Evolutionary conservation across 257 asterid genomes (phyloP).

Genomic region (Solanum sparsipilum): DNA sequence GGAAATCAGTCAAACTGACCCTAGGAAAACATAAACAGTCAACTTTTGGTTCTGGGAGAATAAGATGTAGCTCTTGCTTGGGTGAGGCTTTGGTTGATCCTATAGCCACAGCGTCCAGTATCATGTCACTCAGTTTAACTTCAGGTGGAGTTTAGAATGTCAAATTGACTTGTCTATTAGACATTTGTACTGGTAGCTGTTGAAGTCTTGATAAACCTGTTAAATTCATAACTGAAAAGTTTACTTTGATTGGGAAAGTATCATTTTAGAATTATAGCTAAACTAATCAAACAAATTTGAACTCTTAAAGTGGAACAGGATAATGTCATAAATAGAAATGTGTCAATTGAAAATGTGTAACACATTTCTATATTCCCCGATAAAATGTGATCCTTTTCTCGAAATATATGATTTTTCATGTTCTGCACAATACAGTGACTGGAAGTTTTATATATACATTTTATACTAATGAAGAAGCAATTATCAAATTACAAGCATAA

Average conservation of each 20-base stretch:
- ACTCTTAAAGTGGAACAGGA: background rate
- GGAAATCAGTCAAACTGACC: background rate
- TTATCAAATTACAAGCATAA: background rate
- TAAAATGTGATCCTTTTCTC: background rate
- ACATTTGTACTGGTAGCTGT: background rate
- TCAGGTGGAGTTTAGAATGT: background rate
- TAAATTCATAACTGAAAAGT: background rate
- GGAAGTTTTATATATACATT: background rate
- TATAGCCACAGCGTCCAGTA: background rate
- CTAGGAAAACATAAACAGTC: background rate
- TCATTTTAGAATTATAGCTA: background rate
- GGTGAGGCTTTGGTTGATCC: background rate
- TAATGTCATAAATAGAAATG: background rate
- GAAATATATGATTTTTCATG: background rate
- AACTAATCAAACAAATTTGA: background rate
- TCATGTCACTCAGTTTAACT: background rate
- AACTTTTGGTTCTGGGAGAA: background rate
- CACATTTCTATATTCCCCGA: background rate
- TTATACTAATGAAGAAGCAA: background rate
- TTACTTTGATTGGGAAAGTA: background rate
- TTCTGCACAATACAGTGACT: background rate
- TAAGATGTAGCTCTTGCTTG: background rate
- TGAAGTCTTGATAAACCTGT: background rate
- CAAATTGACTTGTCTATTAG: background rate
- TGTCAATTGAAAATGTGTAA: background rate